Evolutionary conservation across 23 red algal species (phyloP).

Genomic region (Gracilaria caudata): DNA sequence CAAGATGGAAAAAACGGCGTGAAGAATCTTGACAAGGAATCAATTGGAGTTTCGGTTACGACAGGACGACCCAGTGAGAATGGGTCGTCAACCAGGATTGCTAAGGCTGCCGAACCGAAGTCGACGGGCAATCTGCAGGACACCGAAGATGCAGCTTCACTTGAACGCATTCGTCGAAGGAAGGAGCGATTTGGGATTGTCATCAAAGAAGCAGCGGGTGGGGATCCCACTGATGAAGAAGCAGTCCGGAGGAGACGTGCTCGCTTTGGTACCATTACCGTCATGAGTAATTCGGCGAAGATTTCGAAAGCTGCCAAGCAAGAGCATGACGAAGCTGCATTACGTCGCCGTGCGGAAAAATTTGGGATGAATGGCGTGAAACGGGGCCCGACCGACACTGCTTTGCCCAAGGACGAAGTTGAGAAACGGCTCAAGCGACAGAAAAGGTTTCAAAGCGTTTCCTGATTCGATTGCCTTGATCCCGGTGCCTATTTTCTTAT

Average conservation of each 20-base stretch:
- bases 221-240: conserved; percentile 28
- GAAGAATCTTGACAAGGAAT: neutral
- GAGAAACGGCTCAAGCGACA: conserved; percentile 50
- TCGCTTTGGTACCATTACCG: conserved; percentile 37
- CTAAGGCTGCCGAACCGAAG: neutral
- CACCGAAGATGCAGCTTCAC: neutral
- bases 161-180: conserved; percentile 24
- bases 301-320: neutral
- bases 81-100: neutral
- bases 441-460: conserved; percentile 46
- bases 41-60: neutral
- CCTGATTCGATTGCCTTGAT: conserved; percentile 11
- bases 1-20: neutral
- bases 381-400: neutral
- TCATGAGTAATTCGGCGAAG: conserved; percentile 18
- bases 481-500: conserved; percentile 8
- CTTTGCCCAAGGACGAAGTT: conserved; percentile 29
- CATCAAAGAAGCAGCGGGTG: neutral
- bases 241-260: conserved; percentile 25
- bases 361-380: conserved; percentile 4
- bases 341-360: conserved; percentile 37
- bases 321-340: conserved; percentile 7
- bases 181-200: conserved; percentile 20
- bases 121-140: neutral
- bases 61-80: neutral